Base-by-base conservation (phyloP, 192 early-diverging fungal genomes). In the Mortierella claussenii region DNA sequence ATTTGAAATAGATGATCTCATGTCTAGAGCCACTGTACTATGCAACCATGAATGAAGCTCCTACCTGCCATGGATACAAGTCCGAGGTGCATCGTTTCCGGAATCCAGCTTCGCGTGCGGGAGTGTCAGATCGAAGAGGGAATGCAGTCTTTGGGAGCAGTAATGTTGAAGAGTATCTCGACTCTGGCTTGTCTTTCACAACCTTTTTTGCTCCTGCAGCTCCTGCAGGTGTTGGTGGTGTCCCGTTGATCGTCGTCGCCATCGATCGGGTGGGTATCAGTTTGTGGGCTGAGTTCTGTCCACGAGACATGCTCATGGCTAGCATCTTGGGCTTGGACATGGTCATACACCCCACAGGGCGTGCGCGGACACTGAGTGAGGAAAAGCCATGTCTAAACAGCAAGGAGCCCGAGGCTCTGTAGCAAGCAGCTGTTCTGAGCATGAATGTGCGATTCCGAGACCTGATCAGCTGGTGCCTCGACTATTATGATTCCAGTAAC, bases 1-100 rank as follows among this genome's bases (percentile, higher is more conserved):
- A n/a, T n/a, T n/a, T n/a, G n/a, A n/a, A n/a, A n/a, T n/a, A n/a
- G n/a, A n/a, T n/a, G n/a, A n/a, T n/a, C n/a, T n/a, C n/a, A n/a
- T n/a, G n/a, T n/a, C n/a, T n/a, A n/a, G 17, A 27, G 10, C 4
- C 26, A 2, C 12, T n/a, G 37, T 0, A 8, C 6, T 4, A 45
- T 48, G n/a, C n/a, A n/a, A n/a, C n/a, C n/a, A n/a, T n/a, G n/a
- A n/a, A n/a, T n/a, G n/a, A n/a, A n/a, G n/a, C n/a, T n/a, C n/a
- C n/a, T 75, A 91, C 81, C 83, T 94, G 92, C 91, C 91, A 92
- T 27, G 68, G 49, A 68, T 94, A 94, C 20, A 92, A 74, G 30
- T 83, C 79, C 28, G 83, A 85, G 0, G 90, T 89, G 57, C 87
- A 89, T 15, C 90, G 80, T 40, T 89, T 74, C 7, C 85, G 81